Evolutionary conservation across 441 rosid genomes (phyloP).

Genomic region (Arabidopsis lyrata): DNA sequence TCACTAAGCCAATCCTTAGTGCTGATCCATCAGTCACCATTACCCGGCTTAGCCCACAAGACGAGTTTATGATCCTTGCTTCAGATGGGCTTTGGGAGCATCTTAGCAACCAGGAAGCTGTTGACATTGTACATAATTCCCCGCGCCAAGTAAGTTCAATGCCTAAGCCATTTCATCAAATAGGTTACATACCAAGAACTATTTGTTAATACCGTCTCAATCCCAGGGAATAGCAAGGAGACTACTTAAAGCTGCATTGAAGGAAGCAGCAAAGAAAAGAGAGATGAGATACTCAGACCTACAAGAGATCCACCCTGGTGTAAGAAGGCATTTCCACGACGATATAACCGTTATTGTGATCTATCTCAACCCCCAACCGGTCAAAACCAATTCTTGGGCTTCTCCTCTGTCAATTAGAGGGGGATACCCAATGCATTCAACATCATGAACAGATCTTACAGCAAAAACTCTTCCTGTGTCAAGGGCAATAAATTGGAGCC

Average conservation of each 20-base stretch:
- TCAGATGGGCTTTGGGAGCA: constrained; percentile 84
- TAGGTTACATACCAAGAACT: constrained; percentile 3
- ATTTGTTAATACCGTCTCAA: constrained; percentile 15
- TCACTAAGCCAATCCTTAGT: constrained; percentile 58
- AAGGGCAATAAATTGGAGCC: not conserved
- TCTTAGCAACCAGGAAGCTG: constrained; percentile 61
- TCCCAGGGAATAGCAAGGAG: constrained; percentile 69
- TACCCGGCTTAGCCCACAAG: constrained; percentile 53
- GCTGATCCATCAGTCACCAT: constrained; percentile 60
- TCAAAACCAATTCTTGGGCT: constrained; percentile 24
- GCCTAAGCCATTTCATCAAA: not conserved
- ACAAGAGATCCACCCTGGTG: constrained; percentile 58
- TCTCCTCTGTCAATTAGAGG: constrained; percentile 41
- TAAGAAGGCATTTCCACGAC: constrained; percentile 74
- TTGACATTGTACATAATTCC: constrained; percentile 52
- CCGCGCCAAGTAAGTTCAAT: constrained; percentile 56
- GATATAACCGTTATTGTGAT: constrained; percentile 59
- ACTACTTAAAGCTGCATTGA: constrained; percentile 58
- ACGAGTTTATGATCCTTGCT: constrained; percentile 65
- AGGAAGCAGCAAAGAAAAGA: constrained; percentile 72
- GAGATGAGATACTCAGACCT: constrained; percentile 75
- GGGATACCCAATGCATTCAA: constrained; percentile 36
- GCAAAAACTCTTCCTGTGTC: constrained; percentile 2
- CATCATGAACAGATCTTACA: constrained; percentile 23
- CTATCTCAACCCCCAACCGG: constrained; percentile 46